Evolutionary conservation across 192 early-diverging fungal species (phyloP).

Genomic region (Lunasporangiospora selenospora): DNA sequence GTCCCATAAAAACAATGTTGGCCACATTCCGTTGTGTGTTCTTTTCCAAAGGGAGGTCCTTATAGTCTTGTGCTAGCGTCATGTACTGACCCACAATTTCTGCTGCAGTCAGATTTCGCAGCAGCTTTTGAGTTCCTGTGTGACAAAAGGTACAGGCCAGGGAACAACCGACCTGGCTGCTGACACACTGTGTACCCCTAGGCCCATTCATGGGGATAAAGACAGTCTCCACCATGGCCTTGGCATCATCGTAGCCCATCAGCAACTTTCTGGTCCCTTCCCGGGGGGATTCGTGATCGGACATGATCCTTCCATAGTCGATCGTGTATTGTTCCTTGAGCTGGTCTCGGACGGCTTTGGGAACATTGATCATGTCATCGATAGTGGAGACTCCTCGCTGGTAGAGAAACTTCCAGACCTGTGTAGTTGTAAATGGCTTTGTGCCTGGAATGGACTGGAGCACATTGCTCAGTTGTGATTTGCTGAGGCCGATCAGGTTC

Average conservation of each 20-base stretch:
- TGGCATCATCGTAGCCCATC: conserved; percentile 62
- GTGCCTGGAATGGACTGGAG: conserved; percentile 23
- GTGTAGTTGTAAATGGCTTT: conserved; percentile 52
- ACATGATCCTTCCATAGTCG: conserved; percentile 61
- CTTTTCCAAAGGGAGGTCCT: conserved; percentile 65
- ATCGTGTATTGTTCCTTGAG: conserved; percentile 60
- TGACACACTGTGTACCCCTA: conserved; percentile 78
- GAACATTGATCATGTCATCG: conserved; percentile 71
- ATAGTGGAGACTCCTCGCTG: conserved; percentile 65
- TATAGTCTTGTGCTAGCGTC: conserved; percentile 62
- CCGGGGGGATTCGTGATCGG: conserved; percentile 52
- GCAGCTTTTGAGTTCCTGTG: conserved; percentile 87
- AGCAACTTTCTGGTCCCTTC: conserved; percentile 72
- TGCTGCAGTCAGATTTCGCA: conserved; percentile 73
- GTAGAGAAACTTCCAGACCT: conserved; percentile 56
- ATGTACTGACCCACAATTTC: conserved; percentile 79
- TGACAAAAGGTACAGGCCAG: conserved; percentile 90
- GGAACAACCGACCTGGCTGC: conserved; percentile 87
- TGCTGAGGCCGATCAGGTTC: conserved; percentile 53
- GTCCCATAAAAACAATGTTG: conserved; percentile 95
- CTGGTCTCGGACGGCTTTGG: conserved; percentile 53
- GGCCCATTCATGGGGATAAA: conserved; percentile 70
- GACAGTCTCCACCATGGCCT: conserved; percentile 75
- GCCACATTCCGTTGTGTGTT: conserved; percentile 58
- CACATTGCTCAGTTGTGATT: conserved; percentile 38